Base-by-base conservation (phyloP, 768 basidiomycete species). In the Hydnum rufescens region DNA sequence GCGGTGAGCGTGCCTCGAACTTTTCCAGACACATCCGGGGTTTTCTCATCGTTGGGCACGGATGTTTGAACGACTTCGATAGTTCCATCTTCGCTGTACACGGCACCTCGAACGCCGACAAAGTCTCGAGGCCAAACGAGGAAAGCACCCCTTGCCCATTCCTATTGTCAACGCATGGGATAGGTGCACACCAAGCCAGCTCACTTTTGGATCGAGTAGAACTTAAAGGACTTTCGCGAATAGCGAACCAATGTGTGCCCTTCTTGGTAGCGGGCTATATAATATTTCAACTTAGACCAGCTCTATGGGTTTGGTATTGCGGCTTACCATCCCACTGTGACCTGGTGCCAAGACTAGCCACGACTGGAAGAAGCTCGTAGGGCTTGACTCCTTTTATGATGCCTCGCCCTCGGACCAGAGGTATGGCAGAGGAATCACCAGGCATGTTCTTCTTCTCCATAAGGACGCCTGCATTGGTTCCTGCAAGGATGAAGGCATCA, bases 1-100 rank as follows among this genome's bases (percentile, higher is more conserved):
- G 53, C 50, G 28, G 53, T 58, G n/a, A 59, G 55, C 30, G 52
- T 58, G 5, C 53, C 58, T 13, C 55, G 54, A 18, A 52, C 51
- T 6, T 52, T 48, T 13, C 57, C 57, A 28, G 39, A 51, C 23
- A 51, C 51, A 19, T 53, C 52, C 19, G 56, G 53, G 19, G 31
- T 53, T 23, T 28, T 6, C 4, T 34, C 49, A 25, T 52, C 48
- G 25, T 58, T 54, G 18, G 52, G 48, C 2, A 58, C 55, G 32
- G 55, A 56, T 22, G 52, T 53, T 42, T 58, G 57, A 18, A 54
- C 55, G 28, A 26, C 32, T 34, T 58, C 51, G n/a, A 56, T 23
- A 23, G 52, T 25, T 8, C 55, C 57, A 26, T 58, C 57, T 8
- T 53, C 51, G 5, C 42, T 42, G 28, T 32, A 36, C 4, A 47